phyloP scores from a whole-genome alignment of 805 yeast genomes.

The Torulaspora maleeae region DNA sequence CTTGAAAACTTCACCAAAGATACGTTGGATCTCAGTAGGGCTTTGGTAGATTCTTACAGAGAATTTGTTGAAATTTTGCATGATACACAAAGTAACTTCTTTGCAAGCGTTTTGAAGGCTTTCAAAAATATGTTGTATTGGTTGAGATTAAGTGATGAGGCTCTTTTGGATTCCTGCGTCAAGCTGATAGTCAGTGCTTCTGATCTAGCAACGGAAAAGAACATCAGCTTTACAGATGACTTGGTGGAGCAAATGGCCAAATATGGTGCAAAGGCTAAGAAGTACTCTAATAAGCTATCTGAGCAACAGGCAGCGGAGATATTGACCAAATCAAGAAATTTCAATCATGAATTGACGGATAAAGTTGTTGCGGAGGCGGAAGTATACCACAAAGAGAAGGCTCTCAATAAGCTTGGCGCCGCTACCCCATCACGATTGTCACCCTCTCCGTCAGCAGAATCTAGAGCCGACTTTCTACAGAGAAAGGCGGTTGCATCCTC shows the following conservation, averaged over 20 bases:
- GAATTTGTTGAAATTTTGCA: slow-evolving; percentile 40
- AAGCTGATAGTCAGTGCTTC: slow-evolving; percentile 60
- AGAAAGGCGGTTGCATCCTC: slow-evolving; percentile 33
- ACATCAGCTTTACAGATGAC: slow-evolving; percentile 47
- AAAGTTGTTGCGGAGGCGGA: slow-evolving; percentile 43
- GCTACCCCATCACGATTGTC: slow-evolving; percentile 10
- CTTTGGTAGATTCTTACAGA: slow-evolving; percentile 60
- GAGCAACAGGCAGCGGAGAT: slow-evolving; percentile 63
- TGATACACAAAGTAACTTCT: slow-evolving; percentile 38
- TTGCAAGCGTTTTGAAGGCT: slow-evolving; percentile 54
- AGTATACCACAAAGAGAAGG: slow-evolving; percentile 34
- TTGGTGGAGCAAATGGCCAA: slow-evolving; percentile 55
- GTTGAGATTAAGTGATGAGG: slow-evolving; percentile 77
- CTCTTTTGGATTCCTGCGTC: slow-evolving; percentile 63
- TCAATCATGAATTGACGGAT: slow-evolving; percentile 53
- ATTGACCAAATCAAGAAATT: slow-evolving; percentile 52
- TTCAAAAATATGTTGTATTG: slow-evolving; percentile 68
- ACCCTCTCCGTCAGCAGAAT: slow-evolving; percentile 19
- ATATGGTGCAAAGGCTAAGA: slow-evolving; percentile 61
- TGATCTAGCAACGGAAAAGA: slow-evolving; percentile 55
- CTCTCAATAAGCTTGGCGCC: slow-evolving; percentile 15
- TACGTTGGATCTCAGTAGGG: slow-evolving; percentile 70
- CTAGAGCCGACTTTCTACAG: slow-evolving; percentile 32
- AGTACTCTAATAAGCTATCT: slow-evolving; percentile 63
- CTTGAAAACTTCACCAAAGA: slow-evolving; percentile 83